A percentile compares a stretch with the other conserved stretches of the same genome.
These are phyloP conservation scores for Sistotremastrum suecicum DNA, from an alignment of 768 basidiomycete species.

Conservation along the genomic window DNA sequence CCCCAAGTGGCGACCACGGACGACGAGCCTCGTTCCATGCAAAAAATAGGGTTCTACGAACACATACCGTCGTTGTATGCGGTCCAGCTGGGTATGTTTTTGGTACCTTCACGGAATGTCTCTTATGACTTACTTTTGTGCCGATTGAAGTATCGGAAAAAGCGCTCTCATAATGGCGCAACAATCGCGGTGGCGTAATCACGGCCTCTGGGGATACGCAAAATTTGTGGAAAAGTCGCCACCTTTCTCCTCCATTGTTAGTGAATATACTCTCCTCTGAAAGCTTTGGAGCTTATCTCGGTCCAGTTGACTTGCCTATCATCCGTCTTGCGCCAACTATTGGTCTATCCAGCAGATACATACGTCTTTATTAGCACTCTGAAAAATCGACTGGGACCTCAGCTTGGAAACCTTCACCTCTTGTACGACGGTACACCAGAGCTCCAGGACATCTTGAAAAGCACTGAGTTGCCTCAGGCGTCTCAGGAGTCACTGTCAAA, in stretches of 20 bases:
- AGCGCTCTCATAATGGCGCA: constrained; percentile 56
- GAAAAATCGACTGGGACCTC: constrained; percentile 50
- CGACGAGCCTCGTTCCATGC: too few species aligned
- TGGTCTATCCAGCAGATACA: constrained; percentile 59
- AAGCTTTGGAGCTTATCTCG: constrained; percentile 2
- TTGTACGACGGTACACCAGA: constrained; percentile 62
- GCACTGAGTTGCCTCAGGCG: constrained; percentile 38
- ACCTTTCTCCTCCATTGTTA: constrained; percentile 52
- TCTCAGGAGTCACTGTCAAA: constrained; percentile 41
- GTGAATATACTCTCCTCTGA: constrained; percentile 6
- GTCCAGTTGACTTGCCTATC: constrained; percentile 50
- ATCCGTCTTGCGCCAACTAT: constrained; percentile 57
- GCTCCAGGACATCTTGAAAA: constrained; percentile 43
- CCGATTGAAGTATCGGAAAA: constrained; percentile 45
- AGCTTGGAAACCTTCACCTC: constrained; percentile 52
- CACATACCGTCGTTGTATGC: constrained; percentile 46
- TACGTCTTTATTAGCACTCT: constrained; percentile 49
- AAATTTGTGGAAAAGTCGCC: constrained; percentile 58
- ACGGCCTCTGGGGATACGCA: constrained; percentile 66
- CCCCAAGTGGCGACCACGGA: not conserved
- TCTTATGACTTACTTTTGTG: not conserved
- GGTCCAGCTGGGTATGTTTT: constrained; percentile 46
- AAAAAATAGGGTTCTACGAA: constrained; percentile 17
- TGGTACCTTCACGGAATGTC: not conserved
- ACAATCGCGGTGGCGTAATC: constrained; percentile 61